Percentiles rank a stretch among this genome's conserved stretches.
Conservation (phyloP, 164 flowering plant genomes). For the Tetracentron sinense region DNA sequence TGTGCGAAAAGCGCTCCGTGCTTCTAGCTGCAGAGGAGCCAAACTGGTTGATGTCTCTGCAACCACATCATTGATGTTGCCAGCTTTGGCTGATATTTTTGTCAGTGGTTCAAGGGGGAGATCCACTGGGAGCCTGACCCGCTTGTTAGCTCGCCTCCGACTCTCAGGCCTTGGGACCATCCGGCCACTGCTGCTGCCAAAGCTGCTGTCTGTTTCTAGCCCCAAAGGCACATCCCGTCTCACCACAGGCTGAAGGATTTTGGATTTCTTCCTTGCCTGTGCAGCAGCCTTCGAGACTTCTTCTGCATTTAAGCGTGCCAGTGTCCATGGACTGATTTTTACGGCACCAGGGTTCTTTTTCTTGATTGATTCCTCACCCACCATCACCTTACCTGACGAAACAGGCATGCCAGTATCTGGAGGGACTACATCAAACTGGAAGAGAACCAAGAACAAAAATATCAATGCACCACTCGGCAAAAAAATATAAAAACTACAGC, state of each 20-base stretch:
- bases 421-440: conserved; percentile 94
- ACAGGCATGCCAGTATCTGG: conserved; percentile 69
- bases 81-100: conserved; percentile 35
- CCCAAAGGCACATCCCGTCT: conserved; percentile 42
- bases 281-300: conserved; percentile 88
- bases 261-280: conserved; percentile 86
- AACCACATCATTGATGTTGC: conserved; percentile 21
- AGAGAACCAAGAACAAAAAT: conserved; percentile 11
- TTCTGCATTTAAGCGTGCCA: conserved; percentile 87
- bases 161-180: conserved; percentile 52
- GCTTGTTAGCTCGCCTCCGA: conserved; percentile 49
- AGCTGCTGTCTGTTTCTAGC: conserved; percentile 60
- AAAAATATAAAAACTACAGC: not conserved
- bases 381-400: conserved; percentile 55
- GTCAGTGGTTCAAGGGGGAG: conserved; percentile 42
- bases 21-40: conserved; percentile 83
- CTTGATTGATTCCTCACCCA: conserved; percentile 46
- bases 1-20: conserved; percentile 73
- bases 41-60: conserved; percentile 43
- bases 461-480: not conserved
- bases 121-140: conserved; percentile 65
- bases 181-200: conserved; percentile 66
- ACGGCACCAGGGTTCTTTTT: conserved; percentile 65
- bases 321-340: conserved; percentile 91
- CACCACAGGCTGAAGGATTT: conserved; percentile 70